phyloP scores from a whole-genome alignment of 441 rosid genomes.

The Erysimum pusillum region DNA sequence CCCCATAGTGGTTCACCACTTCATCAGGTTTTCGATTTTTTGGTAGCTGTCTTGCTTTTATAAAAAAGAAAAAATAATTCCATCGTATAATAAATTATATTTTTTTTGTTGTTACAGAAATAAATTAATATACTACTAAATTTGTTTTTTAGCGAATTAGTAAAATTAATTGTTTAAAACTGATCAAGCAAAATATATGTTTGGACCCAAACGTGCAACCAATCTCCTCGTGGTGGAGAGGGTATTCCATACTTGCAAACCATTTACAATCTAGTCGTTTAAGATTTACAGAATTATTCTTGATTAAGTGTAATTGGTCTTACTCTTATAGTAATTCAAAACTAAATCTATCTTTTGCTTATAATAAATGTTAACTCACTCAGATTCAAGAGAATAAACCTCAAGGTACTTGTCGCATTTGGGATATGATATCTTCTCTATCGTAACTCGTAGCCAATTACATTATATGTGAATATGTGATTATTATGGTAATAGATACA shows the following conservation, averaged over 20 bases:
- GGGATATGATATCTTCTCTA: no score
- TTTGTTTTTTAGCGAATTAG: not conserved
- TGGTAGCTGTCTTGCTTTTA: constrained; percentile 9
- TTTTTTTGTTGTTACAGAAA: no score
- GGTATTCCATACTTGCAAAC: constrained; percentile 12
- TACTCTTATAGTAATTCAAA: not conserved
- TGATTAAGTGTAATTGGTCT: not conserved
- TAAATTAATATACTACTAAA: not conserved
- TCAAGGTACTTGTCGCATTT: no score
- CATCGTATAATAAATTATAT: not conserved
- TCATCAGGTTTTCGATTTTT: not conserved
- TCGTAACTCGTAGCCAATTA: no score
- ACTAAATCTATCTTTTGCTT: not conserved
- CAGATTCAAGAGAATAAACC: no score
- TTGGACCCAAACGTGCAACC: constrained; percentile 44
- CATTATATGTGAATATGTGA: no score
- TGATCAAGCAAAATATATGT: not conserved
- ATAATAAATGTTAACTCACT: no score
- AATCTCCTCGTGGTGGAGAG: constrained; percentile 29
- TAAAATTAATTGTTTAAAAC: not conserved
- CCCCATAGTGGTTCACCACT: constrained; percentile 41
- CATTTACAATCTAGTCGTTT: constrained; percentile 3
- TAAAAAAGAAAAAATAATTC: not conserved
- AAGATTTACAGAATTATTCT: not conserved
- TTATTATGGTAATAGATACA: no score